Base-by-base conservation (phyloP, 495 filamentous ascomycete species). In the Margaritispora aquatica region DNA sequence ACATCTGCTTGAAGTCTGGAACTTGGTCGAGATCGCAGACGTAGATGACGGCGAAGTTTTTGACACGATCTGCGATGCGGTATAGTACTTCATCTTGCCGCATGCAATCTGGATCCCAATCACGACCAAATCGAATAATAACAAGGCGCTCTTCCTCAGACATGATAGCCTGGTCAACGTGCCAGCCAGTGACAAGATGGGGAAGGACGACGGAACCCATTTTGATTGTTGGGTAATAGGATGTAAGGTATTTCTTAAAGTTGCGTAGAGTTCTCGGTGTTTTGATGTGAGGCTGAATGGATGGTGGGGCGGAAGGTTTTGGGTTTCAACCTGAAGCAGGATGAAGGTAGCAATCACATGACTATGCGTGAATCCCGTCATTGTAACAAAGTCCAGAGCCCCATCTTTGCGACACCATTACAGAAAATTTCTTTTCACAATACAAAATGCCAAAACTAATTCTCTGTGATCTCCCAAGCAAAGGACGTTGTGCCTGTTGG, bases 1-100 rank as follows among this genome's bases (percentile, higher is more conserved):
- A 94, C 95, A 97, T 98, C 64, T 88, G 84, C 70, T 95, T 98
- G 80, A 98, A 98, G 70, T 98, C 94, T 20, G 92, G 91, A 1
- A 96, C 92, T 70, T 94, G 82, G 67, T 97, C 93, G 60, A 96
- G 83, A 72, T 97, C 95, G 81, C 95, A 97, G 55, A 98, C 84
- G 74, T 97, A 96, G 68, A 98, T 88, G 63, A 93, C 93, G 26
- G 92, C 92, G 69, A 93, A 93, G 71, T 92, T 92, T 74, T 92
- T 90, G 60, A 94, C 88, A 26, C 80, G 79, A 69, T 92, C 89
- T 17, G 89, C 89, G 64, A 92, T 87, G n/a, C 70, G 87, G 76
- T 92, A 96, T 21, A 97, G 86, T 4, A 96, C 86, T 70, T 96
- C 92, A 69, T 97, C 92, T 71, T 96, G 92, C 51, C 88, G 85